Conservation (phyloP, 176 grass and related monocot species). For the Musa itinerans region DNA sequence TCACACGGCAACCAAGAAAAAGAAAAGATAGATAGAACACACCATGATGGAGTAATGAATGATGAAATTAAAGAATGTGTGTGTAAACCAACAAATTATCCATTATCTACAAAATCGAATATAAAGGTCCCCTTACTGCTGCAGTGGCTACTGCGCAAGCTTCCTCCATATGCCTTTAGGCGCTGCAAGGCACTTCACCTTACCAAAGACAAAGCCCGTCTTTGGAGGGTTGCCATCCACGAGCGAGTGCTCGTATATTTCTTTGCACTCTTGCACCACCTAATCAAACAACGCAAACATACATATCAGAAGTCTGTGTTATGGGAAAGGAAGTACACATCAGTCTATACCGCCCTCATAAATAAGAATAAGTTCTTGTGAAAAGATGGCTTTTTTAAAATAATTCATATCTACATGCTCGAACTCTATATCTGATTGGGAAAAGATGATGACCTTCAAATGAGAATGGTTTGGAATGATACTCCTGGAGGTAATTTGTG, state of each 20-base stretch:
- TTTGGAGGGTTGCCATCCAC: slow-evolving; percentile 70
- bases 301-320: background rate
- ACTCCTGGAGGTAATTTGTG: no score
- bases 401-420: no score
- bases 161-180: slow-evolving; percentile 86
- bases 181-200: slow-evolving; percentile 69
- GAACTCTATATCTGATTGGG: no score
- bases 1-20: background rate
- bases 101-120: background rate
- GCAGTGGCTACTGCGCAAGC: slow-evolving; percentile 44
- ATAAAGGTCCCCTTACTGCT: background rate
- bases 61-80: background rate
- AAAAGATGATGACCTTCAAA: no score
- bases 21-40: background rate
- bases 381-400: no score
- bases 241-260: slow-evolving; percentile 80
- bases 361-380: no score
- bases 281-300: slow-evolving; percentile 39
- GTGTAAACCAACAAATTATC: background rate
- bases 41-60: no score
- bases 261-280: slow-evolving; percentile 98
- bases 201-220: slow-evolving; percentile 80
- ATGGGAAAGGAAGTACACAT: background rate
- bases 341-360: no score
- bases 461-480: no score